Conservation (phyloP, 202 grass and related monocot genomes). For the Setaria italica region DNA sequence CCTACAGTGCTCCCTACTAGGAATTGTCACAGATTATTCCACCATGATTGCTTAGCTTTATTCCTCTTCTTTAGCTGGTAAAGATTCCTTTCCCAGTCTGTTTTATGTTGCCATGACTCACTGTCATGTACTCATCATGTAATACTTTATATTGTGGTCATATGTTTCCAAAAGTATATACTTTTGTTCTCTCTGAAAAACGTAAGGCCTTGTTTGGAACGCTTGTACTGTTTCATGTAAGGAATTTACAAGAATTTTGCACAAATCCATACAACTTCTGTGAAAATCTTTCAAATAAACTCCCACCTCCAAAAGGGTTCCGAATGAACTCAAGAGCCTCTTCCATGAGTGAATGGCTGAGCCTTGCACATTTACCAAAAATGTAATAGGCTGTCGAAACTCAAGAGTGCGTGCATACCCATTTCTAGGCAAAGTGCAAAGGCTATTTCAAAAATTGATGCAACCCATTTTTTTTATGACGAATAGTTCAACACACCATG, state of each 20-base stretch:
- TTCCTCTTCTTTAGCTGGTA: slow-evolving; percentile 13
- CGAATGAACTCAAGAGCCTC: neutral
- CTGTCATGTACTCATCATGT: neutral
- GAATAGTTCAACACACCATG: neutral
- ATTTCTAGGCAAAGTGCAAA: neutral
- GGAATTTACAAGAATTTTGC: neutral
- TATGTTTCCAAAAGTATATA: neutral
- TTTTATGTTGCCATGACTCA: slow-evolving; percentile 33
- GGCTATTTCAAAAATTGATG: neutral
- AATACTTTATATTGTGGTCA: neutral
- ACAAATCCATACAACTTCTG: neutral
- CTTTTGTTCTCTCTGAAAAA: neutral
- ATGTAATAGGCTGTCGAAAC: no score
- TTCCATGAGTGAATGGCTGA: no score
- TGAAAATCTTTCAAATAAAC: neutral
- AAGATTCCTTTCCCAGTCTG: slow-evolving; percentile 25
- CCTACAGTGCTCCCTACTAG: neutral
- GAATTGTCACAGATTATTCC: slow-evolving; percentile 14
- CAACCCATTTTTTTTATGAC: neutral
- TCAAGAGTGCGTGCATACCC: neutral
- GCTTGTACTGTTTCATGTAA: neutral
- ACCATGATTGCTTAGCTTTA: slow-evolving; percentile 30
- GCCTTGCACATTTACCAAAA: no score
- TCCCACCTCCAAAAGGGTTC: neutral
- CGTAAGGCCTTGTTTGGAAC: neutral